Evolutionary conservation across 495 filamentous ascomycete species (phyloP).

Genomic region (Melanomma pulvis-pyrius): DNA sequence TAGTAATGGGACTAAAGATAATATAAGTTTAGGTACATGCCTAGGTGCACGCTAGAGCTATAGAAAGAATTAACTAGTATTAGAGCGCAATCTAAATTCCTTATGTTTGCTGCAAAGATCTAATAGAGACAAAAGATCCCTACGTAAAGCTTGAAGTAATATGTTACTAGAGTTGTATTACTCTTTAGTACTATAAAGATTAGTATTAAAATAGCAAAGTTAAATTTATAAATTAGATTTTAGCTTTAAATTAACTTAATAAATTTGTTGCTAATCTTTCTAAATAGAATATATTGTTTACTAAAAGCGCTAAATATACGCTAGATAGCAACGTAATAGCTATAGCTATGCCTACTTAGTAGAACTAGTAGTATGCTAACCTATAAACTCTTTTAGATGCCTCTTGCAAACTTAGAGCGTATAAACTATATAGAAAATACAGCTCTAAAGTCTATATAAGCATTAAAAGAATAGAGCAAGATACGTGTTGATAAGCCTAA

Average conservation of each 20-base stretch:
- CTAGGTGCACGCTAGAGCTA: too few species aligned
- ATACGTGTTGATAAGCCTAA: conserved; percentile 40
- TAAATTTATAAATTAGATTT: neutral
- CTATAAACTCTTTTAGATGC: conserved; percentile 44
- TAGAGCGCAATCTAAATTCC: too few species aligned
- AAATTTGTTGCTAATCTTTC: neutral
- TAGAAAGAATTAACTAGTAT: too few species aligned
- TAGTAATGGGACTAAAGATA: too few species aligned
- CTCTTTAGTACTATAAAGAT: conserved; percentile 42
- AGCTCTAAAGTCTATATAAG: conserved; percentile 35
- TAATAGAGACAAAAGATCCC: too few species aligned
- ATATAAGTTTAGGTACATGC: too few species aligned
- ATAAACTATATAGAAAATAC: conserved; percentile 41
- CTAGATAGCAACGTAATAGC: conserved; percentile 39
- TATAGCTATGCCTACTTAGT: conserved; percentile 37
- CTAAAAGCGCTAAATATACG: conserved; percentile 41
- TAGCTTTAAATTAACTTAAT: too few species aligned
- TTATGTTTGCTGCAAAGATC: too few species aligned
- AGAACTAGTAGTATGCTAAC: conserved; percentile 43
- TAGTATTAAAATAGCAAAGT: conserved; percentile 39
- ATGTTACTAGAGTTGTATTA: conserved; percentile 40
- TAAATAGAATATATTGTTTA: conserved; percentile 32
- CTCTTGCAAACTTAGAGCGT: conserved; percentile 28
- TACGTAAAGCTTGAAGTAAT: conserved; percentile 39
- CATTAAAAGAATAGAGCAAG: conserved; percentile 33